phyloP scores from a whole-genome alignment of 495 filamentous ascomycete species.

The Lichina pygmaea region DNA sequence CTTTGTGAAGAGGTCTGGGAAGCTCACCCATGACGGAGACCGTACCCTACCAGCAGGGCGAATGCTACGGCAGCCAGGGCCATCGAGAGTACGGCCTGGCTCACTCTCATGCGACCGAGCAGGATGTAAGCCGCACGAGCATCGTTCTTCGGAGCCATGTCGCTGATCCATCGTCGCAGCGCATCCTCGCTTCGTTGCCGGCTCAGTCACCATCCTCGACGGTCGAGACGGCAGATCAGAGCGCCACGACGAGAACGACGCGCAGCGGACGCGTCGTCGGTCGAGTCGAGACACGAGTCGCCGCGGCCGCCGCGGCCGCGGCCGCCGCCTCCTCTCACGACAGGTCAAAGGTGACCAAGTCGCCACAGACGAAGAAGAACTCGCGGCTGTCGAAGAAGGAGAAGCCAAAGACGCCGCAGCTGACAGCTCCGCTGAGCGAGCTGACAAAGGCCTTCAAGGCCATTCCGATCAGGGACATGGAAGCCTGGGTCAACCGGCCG shows the following conservation, averaged over 20 bases:
- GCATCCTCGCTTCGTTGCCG: too few species aligned
- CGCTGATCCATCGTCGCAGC: too few species aligned
- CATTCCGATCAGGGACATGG: conserved; percentile 52
- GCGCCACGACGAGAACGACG: conserved; percentile 11
- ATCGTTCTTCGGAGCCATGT: too few species aligned
- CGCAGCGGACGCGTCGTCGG: conserved; percentile 19
- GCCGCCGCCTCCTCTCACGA: conserved; percentile 1
- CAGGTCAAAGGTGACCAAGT: conserved; percentile 14
- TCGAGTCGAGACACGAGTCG: conserved; percentile 8
- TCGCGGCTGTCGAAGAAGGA: conserved; percentile 19
- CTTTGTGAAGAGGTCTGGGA: conserved; percentile 4
- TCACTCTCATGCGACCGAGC: neutral
- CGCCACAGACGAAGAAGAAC: conserved; percentile 8
- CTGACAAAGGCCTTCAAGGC: conserved; percentile 39
- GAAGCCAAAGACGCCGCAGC: conserved; percentile 21
- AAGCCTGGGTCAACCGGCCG: conserved; percentile 50
- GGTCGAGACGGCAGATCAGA: conserved; percentile 11
- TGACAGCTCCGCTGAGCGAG: conserved; percentile 48
- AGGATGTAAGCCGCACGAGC: conserved; percentile 6
- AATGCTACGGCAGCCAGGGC: too few species aligned
- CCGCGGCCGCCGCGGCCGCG: conserved; percentile 8
- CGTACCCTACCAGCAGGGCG: too few species aligned
- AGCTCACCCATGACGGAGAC: conserved; percentile 1
- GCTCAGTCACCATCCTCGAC: conserved; percentile 8
- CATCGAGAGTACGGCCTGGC: too few species aligned